Evolutionary conservation across 192 early-diverging fungal species (phyloP), one percentile per base, ranked within the genome.

Genomic region (Backusella macrospora): DNA sequence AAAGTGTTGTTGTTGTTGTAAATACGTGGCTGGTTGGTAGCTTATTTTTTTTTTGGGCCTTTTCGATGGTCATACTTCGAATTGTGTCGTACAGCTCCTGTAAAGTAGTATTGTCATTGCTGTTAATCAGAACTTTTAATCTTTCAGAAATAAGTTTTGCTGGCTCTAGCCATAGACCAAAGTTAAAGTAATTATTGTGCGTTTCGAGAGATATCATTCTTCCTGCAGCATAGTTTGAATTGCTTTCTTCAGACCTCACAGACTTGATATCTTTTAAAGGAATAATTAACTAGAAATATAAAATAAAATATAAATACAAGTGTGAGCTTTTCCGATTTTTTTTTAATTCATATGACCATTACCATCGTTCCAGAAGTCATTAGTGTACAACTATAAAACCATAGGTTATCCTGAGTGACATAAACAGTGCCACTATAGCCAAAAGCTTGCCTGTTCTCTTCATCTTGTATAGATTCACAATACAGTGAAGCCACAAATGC

Each of bases 381-480:
- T 48, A 90, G 82, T 47, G 76, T 86, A 21, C 86, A 90, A 71
- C 78, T 80, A 38, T 90, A 85, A 52, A 91, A 91, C 71, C 89
- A 91, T n/a, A 91, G 52, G 15, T 80, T 81, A 48, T 86, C 79
- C 71, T 91, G 90, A 0, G 89, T 90, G 8, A 91, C 38, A 68
- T 82, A 91, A 45, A 84, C 75, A 40, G 78, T 74, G 0, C 90
- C 90, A 43, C 82, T 85, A 15, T 88, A 76, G 13, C 74, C 70
- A 23, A 70, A 66, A 18, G 37, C 42, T 34, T 44, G 52, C 26
- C 26, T 59, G 26, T 59, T 59, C 9, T 59, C 12, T 23, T 70
- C 68, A 6, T 52, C 67, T 39, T 42, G 59, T 21, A 26, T 59
- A 59, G 29, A 63, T 18, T 71, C 62, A 5, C 75, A 43, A 76